Percentiles rank a stretch among this genome's conserved stretches.
Conservation (phyloP, 73 alveolate genomes). For the Tetrahymena malaccensis region DNA sequence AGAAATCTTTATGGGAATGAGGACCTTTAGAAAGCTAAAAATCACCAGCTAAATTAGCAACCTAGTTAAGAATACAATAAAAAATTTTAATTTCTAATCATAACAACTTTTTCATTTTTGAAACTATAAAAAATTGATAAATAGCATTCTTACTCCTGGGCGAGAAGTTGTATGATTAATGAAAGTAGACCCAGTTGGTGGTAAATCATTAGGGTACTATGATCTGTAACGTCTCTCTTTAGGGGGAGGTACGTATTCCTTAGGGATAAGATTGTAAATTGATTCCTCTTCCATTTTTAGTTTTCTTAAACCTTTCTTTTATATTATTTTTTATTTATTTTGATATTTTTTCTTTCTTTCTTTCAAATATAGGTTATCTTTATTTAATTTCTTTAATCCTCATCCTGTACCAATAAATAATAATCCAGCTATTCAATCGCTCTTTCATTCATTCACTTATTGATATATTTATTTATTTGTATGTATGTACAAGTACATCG, state of each 20-base stretch:
- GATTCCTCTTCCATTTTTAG: constrained; percentile 86
- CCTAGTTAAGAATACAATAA: background rate
- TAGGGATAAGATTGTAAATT: constrained; percentile 89
- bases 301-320: background rate
- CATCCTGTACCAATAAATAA: background rate
- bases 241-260: constrained; percentile 80
- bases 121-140: constrained; percentile 44
- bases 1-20: constrained; percentile 54
- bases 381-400: background rate
- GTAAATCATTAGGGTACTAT: constrained; percentile 59
- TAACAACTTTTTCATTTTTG: constrained; percentile 35
- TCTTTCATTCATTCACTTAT: background rate
- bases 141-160: constrained; percentile 73
- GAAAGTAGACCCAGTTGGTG: constrained; percentile 93
- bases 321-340: background rate
- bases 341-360: background rate
- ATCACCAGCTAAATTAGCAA: constrained; percentile 46
- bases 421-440: background rate
- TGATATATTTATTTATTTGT: too few species aligned
- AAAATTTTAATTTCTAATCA: background rate
- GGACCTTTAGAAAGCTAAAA: constrained; percentile 51
- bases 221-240: constrained; percentile 76
- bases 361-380: background rate
- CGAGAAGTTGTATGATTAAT: constrained; percentile 74
- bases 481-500: too few species aligned